These are phyloP conservation scores for Ogataea thermomethanolica DNA, from an alignment of 805 yeast species.

Conservation along the genomic window DNA sequence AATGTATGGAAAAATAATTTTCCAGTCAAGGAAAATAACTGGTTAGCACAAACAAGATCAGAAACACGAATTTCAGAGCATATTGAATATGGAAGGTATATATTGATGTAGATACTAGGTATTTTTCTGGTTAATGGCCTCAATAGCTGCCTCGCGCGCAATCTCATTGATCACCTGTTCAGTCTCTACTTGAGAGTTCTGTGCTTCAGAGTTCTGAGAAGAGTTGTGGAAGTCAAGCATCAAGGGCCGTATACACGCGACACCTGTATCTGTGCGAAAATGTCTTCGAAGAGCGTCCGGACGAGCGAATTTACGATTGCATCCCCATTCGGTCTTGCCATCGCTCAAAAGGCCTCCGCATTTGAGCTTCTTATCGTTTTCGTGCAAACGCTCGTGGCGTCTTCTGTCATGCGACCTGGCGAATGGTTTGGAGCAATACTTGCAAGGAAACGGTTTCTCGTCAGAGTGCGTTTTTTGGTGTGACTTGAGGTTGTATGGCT, in stretches of 20 bases:
- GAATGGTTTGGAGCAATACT: slow-evolving; percentile 61
- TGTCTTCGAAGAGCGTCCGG: slow-evolving; percentile 77
- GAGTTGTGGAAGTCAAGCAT: slow-evolving; percentile 47
- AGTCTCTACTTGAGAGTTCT: slow-evolving; percentile 9
- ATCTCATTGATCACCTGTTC: slow-evolving; percentile 18
- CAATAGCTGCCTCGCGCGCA: slow-evolving; percentile 23
- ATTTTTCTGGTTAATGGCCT: slow-evolving; percentile 11
- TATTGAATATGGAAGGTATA: not conserved
- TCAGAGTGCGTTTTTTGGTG: slow-evolving; percentile 55
- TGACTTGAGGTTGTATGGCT: slow-evolving; percentile 47
- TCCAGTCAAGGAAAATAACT: not conserved
- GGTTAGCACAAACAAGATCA: not conserved
- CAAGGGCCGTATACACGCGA: slow-evolving; percentile 62
- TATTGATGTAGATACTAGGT: not conserved
- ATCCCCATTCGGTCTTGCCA: slow-evolving; percentile 66
- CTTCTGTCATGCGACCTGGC: slow-evolving; percentile 76
- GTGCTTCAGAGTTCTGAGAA: slow-evolving; percentile 3
- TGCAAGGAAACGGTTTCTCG: slow-evolving; percentile 68
- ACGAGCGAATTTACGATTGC: slow-evolving; percentile 69
- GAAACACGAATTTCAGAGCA: too few relatives aligned
- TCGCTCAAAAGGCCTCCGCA: slow-evolving; percentile 62
- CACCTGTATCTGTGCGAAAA: slow-evolving; percentile 72
- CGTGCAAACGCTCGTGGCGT: slow-evolving; percentile 72
- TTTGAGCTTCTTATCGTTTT: slow-evolving; percentile 65
- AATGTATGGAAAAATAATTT: not conserved